Evolutionary conservation across 139 green algal species (phyloP).

Genomic region (Tetraselmis striata): DNA sequence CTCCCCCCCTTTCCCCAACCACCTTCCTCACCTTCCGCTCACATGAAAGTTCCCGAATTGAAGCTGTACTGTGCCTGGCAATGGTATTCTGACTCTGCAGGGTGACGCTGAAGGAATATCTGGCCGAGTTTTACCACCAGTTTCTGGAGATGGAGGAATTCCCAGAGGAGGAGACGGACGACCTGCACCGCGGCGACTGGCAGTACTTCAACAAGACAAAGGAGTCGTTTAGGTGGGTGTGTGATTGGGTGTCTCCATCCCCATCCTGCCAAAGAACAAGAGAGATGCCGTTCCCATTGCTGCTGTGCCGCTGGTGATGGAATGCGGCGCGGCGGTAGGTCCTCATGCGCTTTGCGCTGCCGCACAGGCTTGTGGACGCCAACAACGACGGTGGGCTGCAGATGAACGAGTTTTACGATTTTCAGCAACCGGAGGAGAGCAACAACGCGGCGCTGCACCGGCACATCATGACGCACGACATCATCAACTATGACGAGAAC

Average conservation of each 20-base stretch:
- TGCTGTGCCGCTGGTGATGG: too few relatives aligned
- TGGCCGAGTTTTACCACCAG: not conserved
- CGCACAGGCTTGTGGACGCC: not conserved
- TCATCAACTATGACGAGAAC: not conserved
- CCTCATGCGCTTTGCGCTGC: too few relatives aligned
- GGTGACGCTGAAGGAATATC: not conserved
- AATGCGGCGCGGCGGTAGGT: not conserved
- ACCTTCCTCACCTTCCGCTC: not conserved
- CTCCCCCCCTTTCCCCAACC: not conserved
- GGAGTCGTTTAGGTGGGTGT: not conserved
- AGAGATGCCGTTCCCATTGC: too few relatives aligned
- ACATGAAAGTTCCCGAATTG: too few relatives aligned
- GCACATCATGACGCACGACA: not conserved
- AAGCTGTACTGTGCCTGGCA: too few relatives aligned
- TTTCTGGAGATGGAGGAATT: not conserved
- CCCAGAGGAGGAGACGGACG: not conserved
- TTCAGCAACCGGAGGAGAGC: not conserved
- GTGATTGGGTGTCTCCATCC: too few relatives aligned
- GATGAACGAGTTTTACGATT: not conserved
- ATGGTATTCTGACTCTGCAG: too few relatives aligned
- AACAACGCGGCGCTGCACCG: not conserved
- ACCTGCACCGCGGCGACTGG: not conserved
- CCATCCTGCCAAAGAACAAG: too few relatives aligned
- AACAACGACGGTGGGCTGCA: not conserved
- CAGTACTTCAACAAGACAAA: not conserved